A percentile compares a stretch with the other conserved stretches of the same genome.
phyloP scores from a whole-genome alignment of 1,284 basidiomycete genomes.

The Pascua guehoae region DNA sequence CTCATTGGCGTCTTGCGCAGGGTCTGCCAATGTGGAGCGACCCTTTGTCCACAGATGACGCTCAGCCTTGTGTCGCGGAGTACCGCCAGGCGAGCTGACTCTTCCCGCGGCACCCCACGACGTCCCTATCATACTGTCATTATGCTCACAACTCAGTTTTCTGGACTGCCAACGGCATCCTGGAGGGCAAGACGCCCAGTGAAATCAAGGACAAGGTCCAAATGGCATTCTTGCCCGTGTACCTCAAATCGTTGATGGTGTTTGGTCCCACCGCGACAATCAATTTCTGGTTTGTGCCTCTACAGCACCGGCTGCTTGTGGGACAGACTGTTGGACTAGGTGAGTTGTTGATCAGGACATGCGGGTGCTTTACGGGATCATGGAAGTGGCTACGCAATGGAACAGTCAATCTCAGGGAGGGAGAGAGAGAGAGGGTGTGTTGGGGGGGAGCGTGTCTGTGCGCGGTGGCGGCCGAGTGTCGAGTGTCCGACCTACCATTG shows the following conservation, averaged over 20 bases:
- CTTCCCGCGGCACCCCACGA: too few species aligned
- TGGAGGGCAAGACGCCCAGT: conserved; percentile 39
- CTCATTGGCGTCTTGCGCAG: too few species aligned
- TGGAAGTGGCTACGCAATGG: background rate
- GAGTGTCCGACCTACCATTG: background rate
- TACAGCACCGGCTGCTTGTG: conserved; percentile 71
- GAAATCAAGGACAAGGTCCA: conserved; percentile 41
- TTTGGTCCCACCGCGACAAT: conserved; percentile 75
- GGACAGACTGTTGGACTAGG: conserved; percentile 76
- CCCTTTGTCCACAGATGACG: too few species aligned
- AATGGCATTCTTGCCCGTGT: conserved; percentile 36
- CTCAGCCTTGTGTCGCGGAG: too few species aligned
- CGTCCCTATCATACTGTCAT: background rate
- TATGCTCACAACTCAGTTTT: conserved; percentile 25
- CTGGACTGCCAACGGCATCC: conserved; percentile 38
- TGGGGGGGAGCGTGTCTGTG: background rate
- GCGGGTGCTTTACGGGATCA: background rate
- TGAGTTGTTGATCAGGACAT: conserved; percentile 14
- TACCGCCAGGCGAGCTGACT: too few species aligned
- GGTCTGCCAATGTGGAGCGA: too few species aligned
- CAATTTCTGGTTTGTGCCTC: conserved; percentile 75
- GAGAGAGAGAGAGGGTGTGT: background rate
- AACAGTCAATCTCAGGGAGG: background rate
- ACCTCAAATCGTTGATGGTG: conserved; percentile 52
- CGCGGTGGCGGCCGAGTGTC: too few species aligned